Percentiles rank a stretch among this genome's conserved stretches.
These are phyloP conservation scores for Venturia aucupariae DNA, from an alignment of 2,329 filamentous ascomycete genomes.

Conservation along the genomic window DNA sequence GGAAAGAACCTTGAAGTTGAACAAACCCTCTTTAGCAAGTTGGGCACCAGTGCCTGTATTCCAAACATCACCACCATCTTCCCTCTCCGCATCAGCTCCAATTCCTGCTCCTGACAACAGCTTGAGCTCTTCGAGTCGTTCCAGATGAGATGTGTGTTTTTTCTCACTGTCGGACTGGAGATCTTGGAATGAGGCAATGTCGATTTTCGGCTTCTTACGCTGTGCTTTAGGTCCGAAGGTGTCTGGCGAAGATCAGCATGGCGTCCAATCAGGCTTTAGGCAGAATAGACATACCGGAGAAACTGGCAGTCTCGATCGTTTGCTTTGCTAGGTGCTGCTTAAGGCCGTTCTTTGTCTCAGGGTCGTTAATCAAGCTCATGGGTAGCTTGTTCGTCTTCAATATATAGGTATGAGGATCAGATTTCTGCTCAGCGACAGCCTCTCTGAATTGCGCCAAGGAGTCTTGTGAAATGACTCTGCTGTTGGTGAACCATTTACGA, in stretches of 20 bases:
- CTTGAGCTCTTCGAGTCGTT: constrained; percentile 68
- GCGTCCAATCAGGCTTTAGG: too few relatives aligned
- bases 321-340: constrained; percentile 95
- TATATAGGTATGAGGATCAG: constrained; percentile 88
- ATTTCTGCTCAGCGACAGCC: constrained; percentile 81
- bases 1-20: constrained; percentile 35
- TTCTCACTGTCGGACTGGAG: constrained; percentile 71
- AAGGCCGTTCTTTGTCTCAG: constrained; percentile 61
- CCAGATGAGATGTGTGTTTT: constrained; percentile 72
- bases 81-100: constrained; percentile 44
- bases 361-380: constrained; percentile 84
- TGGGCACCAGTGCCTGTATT: constrained; percentile 31
- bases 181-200: constrained; percentile 71
- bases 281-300: constrained; percentile 34
- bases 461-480: constrained; percentile 81
- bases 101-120: constrained; percentile 60
- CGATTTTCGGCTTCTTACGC: constrained; percentile 83
- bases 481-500: constrained; percentile 91
- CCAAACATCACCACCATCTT: constrained; percentile 23
- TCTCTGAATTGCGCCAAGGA: constrained; percentile 79
- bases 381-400: constrained; percentile 95
- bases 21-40: constrained; percentile 58
- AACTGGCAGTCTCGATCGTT: constrained; percentile 77
- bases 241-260: constrained; percentile 32
- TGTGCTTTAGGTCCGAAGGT: constrained; percentile 93